Base-by-base conservation (phyloP, 2,329 filamentous ascomycete genomes). In the Xylariaceae sp. region DNA sequence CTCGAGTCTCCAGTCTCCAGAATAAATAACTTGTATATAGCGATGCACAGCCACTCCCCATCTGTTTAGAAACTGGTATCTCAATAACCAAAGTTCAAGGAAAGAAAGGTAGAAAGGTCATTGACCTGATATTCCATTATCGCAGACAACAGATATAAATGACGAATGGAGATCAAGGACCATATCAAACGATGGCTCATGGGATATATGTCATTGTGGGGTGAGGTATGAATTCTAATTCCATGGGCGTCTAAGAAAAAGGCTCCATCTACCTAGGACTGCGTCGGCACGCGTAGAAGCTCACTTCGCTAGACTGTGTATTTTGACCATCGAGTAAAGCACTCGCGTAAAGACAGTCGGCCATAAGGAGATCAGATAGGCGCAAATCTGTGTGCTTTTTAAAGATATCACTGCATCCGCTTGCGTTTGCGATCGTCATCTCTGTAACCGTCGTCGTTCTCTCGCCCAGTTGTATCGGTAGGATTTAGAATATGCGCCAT, bases 401-500 rank as follows among this genome's bases (percentile, higher is more conserved):
- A 47, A 37, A 47, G 40, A 50, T 51, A 54, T 61, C 48, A 82
- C 62, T 79, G 74, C 62, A 84, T 70, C 52, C 83, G 76, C 69
- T 85, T 85, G 54, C 83, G 75, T 68, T 86, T 86, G 44, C 80
- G 74, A 60, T 83, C 80, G 8, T 82, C 80, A 27, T 84, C 80
- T 27, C 80, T 71, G 0, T 72, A 72, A 43, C 80, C 79, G 53
- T 81, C 80, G 54, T 83, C 80, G 31, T 81, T 77, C 4, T 79
- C 76, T 39, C 77, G 72, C 67, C 82, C 80, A 4, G 73, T 74
- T 26, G 77, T 81, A 50, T 81, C 79, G 29, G 79, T 80, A 0
- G 80, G 80, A 62, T 84, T 84, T n/a, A 84, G 71, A 19, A 84
- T 84, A 57, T 84, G 80, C 0, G 80, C 80, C 80, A 84, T 83